phyloP scores from a whole-genome alignment of 2,329 filamentous ascomycete species.

The Colletotrichum simmondsii region DNA sequence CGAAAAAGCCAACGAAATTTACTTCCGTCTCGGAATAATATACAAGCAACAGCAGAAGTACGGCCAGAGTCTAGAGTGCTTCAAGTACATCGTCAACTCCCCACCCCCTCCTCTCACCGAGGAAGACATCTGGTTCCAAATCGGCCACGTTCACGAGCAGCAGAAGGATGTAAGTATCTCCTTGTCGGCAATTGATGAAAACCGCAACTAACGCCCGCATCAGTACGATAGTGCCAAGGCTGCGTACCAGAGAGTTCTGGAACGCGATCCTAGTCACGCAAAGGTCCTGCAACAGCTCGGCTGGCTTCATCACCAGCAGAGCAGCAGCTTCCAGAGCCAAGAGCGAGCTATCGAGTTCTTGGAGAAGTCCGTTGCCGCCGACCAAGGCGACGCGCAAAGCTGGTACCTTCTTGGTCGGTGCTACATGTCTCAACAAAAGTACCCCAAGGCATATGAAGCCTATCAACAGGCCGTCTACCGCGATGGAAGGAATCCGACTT shows the following conservation, averaged over 20 bases:
- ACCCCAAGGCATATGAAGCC: constrained; percentile 97
- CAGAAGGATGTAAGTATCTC: constrained; percentile 87
- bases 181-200: constrained; percentile 40
- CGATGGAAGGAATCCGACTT: constrained; percentile 96
- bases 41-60: constrained; percentile 99
- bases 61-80: constrained; percentile 93
- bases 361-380: constrained; percentile 93
- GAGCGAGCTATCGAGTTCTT: constrained; percentile 97
- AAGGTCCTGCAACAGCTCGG: constrained; percentile 98
- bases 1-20: constrained; percentile 99
- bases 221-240: constrained; percentile 94
- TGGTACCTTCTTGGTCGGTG: constrained; percentile 98
- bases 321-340: constrained; percentile 88
- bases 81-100: constrained; percentile 96
- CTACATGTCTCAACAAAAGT: constrained; percentile 99
- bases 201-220: constrained; percentile 41
- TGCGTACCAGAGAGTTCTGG: constrained; percentile 92
- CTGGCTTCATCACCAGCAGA: constrained; percentile 98
- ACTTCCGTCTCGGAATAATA: constrained; percentile 98
- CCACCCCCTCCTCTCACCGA: constrained; percentile 93
- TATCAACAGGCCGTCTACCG: constrained; percentile 99
- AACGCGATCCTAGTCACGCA: constrained; percentile 94
- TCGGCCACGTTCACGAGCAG: constrained; percentile 97
- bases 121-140: constrained; percentile 99
- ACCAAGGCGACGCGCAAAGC: constrained; percentile 95